These are phyloP conservation scores for Phytophthora citricola DNA, from an alignment of 352 stramenopile genomes.

Conservation along the genomic window DNA sequence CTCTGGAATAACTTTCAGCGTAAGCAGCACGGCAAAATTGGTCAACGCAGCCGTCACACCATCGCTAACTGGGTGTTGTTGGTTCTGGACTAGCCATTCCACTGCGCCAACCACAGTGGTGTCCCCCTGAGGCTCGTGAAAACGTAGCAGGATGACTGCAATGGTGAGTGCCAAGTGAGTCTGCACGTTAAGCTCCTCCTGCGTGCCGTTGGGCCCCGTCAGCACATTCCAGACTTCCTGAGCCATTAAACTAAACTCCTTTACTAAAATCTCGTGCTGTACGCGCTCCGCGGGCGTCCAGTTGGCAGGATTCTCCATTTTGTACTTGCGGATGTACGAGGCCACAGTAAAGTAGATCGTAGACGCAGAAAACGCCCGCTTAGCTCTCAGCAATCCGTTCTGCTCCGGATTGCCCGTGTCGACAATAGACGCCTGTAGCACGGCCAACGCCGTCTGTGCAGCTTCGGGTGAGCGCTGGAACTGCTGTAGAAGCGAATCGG, in stretches of 20 bases:
- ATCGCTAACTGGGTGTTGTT: constrained; percentile 56
- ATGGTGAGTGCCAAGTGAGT: constrained; percentile 79
- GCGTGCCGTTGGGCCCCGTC: constrained; percentile 55
- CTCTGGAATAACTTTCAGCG: constrained; percentile 79
- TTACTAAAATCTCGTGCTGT: constrained; percentile 62
- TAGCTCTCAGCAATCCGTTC: constrained; percentile 46
- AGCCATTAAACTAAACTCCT: constrained; percentile 68
- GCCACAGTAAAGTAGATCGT: constrained; percentile 77
- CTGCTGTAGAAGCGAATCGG: constrained; percentile 75
- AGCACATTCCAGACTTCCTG: constrained; percentile 83
- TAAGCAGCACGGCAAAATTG: constrained; percentile 79
- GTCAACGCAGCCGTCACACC: constrained; percentile 52
- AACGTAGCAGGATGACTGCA: constrained; percentile 77
- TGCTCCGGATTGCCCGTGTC: constrained; percentile 34
- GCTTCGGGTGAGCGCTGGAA: constrained; percentile 82
- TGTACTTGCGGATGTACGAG: constrained; percentile 77
- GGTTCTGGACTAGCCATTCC: constrained; percentile 82
- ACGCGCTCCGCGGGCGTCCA: constrained; percentile 61
- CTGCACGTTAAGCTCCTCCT: constrained; percentile 71
- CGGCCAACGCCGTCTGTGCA: constrained; percentile 53
- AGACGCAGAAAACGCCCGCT: constrained; percentile 73
- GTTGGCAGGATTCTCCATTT: constrained; percentile 57
- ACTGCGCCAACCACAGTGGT: constrained; percentile 64
- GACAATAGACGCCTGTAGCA: constrained; percentile 62
- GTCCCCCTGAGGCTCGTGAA: constrained; percentile 68